Conservation (phyloP, 2,329 filamentous ascomycete species). For the Colletotrichum cordylinicola region DNA sequence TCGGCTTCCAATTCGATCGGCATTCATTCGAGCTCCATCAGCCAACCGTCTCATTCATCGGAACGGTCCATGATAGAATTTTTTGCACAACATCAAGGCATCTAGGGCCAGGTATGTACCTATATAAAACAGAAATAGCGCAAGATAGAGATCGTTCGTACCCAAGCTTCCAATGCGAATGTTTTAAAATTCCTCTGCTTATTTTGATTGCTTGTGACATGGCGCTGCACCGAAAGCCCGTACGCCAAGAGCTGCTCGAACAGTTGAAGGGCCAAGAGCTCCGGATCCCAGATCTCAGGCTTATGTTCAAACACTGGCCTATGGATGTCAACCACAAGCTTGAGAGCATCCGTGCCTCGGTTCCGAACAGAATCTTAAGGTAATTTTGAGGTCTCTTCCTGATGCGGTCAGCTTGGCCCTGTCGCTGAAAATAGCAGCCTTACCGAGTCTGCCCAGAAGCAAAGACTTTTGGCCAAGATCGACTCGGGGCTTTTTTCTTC, state of each 20-base stretch:
- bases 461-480: neutral
- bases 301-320: neutral
- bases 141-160: neutral
- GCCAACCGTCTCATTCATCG: neutral
- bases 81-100: neutral
- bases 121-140: neutral
- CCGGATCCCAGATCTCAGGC: neutral
- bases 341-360: neutral
- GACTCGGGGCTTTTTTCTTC: neutral
- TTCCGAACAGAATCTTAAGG: neutral
- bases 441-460: neutral
- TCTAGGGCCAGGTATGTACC: neutral
- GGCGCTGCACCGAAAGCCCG: neutral
- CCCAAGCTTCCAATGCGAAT: neutral
- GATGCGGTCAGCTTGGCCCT: neutral
- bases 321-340: neutral
- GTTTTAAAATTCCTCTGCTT: neutral
- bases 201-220: neutral
- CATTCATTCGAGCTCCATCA: neutral
- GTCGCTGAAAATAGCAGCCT: neutral
- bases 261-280: neutral
- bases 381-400: neutral
- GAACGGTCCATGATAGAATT: neutral
- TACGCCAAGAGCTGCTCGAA: neutral
- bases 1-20: neutral